Evolutionary conservation across 805 yeast genomes (phyloP).

Genomic region (Priceomyces carsonii): DNA sequence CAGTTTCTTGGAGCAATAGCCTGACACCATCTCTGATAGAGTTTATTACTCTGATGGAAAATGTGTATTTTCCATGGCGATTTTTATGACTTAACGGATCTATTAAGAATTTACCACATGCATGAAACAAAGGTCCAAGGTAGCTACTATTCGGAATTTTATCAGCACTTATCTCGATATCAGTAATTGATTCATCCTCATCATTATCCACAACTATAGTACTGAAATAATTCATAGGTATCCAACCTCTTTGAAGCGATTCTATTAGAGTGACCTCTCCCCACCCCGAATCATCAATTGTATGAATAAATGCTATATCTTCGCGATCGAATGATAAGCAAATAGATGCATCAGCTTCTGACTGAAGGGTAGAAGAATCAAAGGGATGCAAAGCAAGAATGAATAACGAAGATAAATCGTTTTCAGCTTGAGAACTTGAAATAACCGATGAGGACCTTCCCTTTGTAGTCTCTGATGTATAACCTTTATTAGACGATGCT

Average conservation of each 20-base stretch:
- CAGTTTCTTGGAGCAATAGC: constrained; percentile 60
- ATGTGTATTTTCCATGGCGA: constrained; percentile 45
- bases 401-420: constrained; percentile 53
- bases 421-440: constrained; percentile 26
- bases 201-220: constrained; percentile 36
- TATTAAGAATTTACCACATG: constrained; percentile 65
- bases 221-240: constrained; percentile 77
- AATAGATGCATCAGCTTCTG: constrained; percentile 66
- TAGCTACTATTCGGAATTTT: constrained; percentile 46
- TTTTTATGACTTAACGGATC: constrained; percentile 58
- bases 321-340: constrained; percentile 70
- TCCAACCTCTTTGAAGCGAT: constrained; percentile 74
- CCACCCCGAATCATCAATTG: constrained; percentile 83
- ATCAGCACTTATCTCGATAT: constrained; percentile 34
- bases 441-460: not conserved
- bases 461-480: not conserved
- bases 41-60: constrained; percentile 58
- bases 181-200: constrained; percentile 21
- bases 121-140: constrained; percentile 53
- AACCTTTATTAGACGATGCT: not conserved
- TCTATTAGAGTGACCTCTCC: constrained; percentile 77
- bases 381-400: constrained; percentile 60
- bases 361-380: constrained; percentile 57
- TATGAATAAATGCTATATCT: constrained; percentile 76
- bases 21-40: constrained; percentile 75